phyloP scores from a whole-genome alignment of 768 basidiomycete species.

The Phylloporus rhodoxanthus region DNA sequence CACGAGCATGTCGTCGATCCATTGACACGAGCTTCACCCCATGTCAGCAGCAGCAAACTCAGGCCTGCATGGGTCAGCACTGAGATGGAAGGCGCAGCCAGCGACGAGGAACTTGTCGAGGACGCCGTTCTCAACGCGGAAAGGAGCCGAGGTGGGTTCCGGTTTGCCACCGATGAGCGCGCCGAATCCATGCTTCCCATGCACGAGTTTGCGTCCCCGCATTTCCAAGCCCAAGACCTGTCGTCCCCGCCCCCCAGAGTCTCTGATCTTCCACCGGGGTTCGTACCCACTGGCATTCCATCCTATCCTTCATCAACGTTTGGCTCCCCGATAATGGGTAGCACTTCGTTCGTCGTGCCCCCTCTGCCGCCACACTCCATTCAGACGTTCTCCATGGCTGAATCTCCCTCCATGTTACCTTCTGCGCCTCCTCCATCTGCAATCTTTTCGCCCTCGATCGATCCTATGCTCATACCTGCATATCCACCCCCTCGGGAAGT shows the following conservation, averaged over 20 bases:
- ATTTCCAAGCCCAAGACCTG: slow-evolving; percentile 3
- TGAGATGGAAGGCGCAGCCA: slow-evolving; percentile 35
- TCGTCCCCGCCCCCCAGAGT: slow-evolving; percentile 16
- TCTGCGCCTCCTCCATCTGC: neutral
- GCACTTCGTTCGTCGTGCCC: slow-evolving; percentile 8
- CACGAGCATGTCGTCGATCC: slow-evolving; percentile 28
- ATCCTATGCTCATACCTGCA: slow-evolving; percentile 10
- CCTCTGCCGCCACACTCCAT: slow-evolving; percentile 18
- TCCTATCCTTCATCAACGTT: slow-evolving; percentile 7
- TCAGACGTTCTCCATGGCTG: slow-evolving; percentile 9
- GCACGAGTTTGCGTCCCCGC: slow-evolving; percentile 9
- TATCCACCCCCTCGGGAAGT: slow-evolving; percentile 19
- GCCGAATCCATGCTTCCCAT: slow-evolving; percentile 11
- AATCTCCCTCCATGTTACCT: slow-evolving; percentile 20
- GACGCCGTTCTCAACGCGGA: slow-evolving; percentile 12
- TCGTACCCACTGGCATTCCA: slow-evolving; percentile 23
- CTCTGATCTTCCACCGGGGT: slow-evolving; percentile 24
- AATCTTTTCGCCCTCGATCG: neutral
- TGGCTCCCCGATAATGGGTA: slow-evolving; percentile 4
- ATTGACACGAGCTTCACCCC: slow-evolving; percentile 20
- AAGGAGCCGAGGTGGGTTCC: slow-evolving; percentile 7
- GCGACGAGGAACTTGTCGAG: slow-evolving; percentile 24
- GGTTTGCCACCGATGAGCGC: slow-evolving; percentile 17
- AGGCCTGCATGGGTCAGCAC: slow-evolving; percentile 37
- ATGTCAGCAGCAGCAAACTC: slow-evolving; percentile 16